Conservation (phyloP, 2,329 filamentous ascomycete species). For the Phialemonium atrogriseum region DNA sequence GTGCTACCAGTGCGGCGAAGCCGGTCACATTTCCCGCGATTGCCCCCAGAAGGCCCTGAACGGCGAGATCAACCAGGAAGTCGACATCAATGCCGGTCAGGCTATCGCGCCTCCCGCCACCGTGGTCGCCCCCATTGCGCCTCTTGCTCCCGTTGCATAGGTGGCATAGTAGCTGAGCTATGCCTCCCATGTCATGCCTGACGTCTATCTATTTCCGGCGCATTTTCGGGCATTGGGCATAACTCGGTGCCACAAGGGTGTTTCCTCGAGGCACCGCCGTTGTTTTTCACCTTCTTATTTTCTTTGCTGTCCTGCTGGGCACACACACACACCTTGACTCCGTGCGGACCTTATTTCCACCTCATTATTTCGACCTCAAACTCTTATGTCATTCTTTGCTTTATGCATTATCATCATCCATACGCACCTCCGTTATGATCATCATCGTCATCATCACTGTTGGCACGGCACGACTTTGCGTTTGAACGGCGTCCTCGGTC, state of each 20-base stretch:
- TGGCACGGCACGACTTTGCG: conserved; percentile 1
- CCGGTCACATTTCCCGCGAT: conserved; percentile 92
- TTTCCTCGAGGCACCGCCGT: no score
- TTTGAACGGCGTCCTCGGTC: conserved; percentile 3
- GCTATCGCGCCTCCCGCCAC: conserved; percentile 25
- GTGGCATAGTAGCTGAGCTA: no score
- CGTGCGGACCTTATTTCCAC: no score
- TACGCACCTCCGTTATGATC: not conserved
- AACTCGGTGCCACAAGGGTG: not conserved
- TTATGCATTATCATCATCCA: conserved; percentile 1
- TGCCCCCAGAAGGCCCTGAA: conserved; percentile 66
- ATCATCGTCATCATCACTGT: not conserved
- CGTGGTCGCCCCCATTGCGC: conserved; percentile 35
- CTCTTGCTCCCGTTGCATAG: no score
- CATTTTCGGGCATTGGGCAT: not conserved
- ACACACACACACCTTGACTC: no score
- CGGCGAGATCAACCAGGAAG: conserved; percentile 38
- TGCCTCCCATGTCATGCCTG: not conserved
- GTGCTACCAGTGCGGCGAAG: conserved; percentile 95
- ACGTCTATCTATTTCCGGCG: not conserved
- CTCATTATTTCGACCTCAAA: no score
- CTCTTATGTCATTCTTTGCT: no score
- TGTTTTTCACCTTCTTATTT: no score
- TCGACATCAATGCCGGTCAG: conserved; percentile 33
- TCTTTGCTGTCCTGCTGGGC: no score